phyloP scores from a whole-genome alignment of 345 rosid genomes.

The Eucalyptus sideroxylon region DNA sequence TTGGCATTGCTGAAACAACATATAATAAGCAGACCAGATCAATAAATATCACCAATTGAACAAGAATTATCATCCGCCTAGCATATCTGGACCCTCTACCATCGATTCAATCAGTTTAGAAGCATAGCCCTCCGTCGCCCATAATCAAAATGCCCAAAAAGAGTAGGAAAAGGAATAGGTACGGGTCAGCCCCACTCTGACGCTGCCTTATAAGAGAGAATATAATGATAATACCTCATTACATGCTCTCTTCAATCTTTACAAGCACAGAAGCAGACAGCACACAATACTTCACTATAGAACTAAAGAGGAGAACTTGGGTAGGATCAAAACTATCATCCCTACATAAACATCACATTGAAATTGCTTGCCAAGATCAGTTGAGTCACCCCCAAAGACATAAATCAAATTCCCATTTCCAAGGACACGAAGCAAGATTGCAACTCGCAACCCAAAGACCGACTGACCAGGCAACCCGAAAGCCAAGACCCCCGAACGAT shows the following conservation, averaged over 20 bases:
- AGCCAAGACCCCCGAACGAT: neutral
- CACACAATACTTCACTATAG: neutral
- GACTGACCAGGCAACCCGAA: neutral
- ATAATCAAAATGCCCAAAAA: neutral
- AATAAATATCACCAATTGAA: neutral
- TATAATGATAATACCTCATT: neutral
- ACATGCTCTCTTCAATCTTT: neutral
- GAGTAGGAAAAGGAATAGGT: neutral
- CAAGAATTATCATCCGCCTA: neutral
- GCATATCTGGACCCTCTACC: neutral
- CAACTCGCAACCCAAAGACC: neutral
- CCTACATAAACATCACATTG: neutral
- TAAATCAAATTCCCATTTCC: neutral
- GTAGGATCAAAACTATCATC: neutral
- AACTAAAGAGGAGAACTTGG: neutral
- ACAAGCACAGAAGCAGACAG: neutral
- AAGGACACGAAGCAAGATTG: neutral
- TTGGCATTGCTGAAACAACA: neutral
- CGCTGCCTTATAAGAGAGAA: neutral
- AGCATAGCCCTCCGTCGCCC: neutral
- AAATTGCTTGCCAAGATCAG: neutral
- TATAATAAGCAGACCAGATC: neutral
- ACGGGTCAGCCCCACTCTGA: neutral
- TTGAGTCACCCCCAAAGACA: neutral
- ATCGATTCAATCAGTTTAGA: neutral